These are phyloP conservation scores for Rhodotorula babjevae DNA, from an alignment of 768 basidiomycete species.

Conservation along the genomic window DNA sequence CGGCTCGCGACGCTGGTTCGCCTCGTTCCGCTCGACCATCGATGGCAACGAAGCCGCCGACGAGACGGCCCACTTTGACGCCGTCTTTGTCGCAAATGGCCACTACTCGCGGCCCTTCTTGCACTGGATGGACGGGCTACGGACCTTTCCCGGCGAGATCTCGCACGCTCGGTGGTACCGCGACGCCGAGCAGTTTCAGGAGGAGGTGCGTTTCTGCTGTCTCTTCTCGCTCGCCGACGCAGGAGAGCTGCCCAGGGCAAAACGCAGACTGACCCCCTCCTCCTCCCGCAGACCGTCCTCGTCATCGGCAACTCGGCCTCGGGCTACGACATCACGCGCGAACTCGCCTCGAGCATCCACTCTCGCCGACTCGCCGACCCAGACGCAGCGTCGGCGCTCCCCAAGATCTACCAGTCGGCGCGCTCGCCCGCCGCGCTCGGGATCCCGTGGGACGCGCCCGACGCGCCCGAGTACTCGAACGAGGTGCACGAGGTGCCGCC, in stretches of 20 bases:
- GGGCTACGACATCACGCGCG: slow-evolving; percentile 48
- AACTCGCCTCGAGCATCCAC: slow-evolving; percentile 35
- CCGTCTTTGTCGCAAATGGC: slow-evolving; percentile 46
- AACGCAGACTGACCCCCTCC: background rate
- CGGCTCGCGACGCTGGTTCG: slow-evolving; percentile 5
- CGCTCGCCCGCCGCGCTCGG: slow-evolving; percentile 26
- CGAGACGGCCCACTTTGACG: slow-evolving; percentile 43
- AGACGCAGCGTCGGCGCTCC: background rate
- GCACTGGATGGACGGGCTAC: slow-evolving; percentile 44
- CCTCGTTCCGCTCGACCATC: slow-evolving; percentile 14
- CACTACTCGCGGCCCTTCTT: slow-evolving; percentile 47
- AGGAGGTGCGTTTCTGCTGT: slow-evolving; percentile 34
- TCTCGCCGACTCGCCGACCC: background rate
- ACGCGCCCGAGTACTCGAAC: slow-evolving; percentile 44
- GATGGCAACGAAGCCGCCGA: background rate
- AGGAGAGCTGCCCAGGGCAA: too few relatives aligned
- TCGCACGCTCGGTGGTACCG: slow-evolving; percentile 48
- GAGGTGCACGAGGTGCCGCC: slow-evolving; percentile 38
- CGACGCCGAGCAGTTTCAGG: slow-evolving; percentile 40
- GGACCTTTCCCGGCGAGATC: slow-evolving; percentile 44
- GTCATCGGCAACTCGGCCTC: slow-evolving; percentile 49
- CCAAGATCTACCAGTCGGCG: slow-evolving; percentile 38
- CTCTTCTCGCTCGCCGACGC: too few relatives aligned
- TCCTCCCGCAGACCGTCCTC: slow-evolving; percentile 43
- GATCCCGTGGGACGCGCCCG: slow-evolving; percentile 37